phyloP scores from a whole-genome alignment of 129 eudicot species.

The Chrysanthemum seticuspe region DNA sequence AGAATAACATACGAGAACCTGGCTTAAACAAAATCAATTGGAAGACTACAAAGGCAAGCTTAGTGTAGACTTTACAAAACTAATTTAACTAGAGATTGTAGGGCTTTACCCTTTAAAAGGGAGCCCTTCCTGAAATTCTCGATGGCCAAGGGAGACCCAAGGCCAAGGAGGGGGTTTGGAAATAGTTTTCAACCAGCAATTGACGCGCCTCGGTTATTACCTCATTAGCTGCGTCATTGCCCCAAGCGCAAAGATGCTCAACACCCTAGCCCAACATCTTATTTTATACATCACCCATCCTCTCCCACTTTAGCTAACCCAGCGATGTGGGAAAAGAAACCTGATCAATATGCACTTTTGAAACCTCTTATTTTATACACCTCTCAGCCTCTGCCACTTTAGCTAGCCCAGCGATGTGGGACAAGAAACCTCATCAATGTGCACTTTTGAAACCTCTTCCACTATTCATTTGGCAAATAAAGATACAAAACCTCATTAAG shows the following conservation, averaged over 20 bases:
- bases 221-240: constrained; percentile 99
- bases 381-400: not conserved
- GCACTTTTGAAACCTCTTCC: not conserved
- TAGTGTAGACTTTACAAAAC: not conserved
- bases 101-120: constrained; percentile 20
- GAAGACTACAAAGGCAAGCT: no score
- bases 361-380: not conserved
- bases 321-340: no score
- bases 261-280: no score
- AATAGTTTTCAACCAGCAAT: constrained; percentile 99
- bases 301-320: no score
- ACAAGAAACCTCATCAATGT: not conserved
- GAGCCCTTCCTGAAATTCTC: constrained; percentile 34
- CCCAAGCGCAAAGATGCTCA: constrained; percentile 90
- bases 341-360: no score
- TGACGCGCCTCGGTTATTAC: constrained; percentile 86
- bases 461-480: not conserved
- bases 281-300: fast-evolving
- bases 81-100: not conserved
- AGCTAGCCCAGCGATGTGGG: constrained; percentile 2
- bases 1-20: no score
- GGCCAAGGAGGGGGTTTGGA: constrained; percentile 79
- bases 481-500: no score
- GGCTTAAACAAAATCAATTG: no score
- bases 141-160: constrained; percentile 24